These are phyloP conservation scores for Gynostemma pentaphyllum DNA, from an alignment of 306 rosid species.

Conservation along the genomic window DNA sequence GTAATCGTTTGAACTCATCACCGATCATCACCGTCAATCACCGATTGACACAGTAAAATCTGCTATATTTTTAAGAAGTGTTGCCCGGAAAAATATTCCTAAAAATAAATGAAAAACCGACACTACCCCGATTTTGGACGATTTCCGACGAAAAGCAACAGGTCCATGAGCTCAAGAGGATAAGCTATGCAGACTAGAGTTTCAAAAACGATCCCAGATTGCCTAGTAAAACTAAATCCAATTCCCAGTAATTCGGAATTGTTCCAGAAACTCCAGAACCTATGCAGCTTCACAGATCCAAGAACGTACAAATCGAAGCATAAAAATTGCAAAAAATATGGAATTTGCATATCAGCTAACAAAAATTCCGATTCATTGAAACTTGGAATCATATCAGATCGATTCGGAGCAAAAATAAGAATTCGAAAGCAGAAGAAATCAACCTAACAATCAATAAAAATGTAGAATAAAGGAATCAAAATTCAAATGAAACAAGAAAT, in stretches of 20 bases:
- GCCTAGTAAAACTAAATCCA: background rate
- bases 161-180: background rate
- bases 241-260: background rate
- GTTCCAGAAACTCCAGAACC: background rate
- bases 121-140: background rate
- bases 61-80: too few species aligned
- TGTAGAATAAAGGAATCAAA: slow-evolving; percentile 2
- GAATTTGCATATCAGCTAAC: background rate
- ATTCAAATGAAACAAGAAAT: background rate
- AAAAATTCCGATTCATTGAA: background rate
- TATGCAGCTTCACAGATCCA: background rate
- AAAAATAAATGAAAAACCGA: background rate
- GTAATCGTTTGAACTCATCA: too few species aligned
- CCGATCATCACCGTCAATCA: too few species aligned
- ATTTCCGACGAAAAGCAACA: background rate
- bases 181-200: background rate
- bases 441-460: background rate
- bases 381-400: background rate
- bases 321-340: background rate
- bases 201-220: background rate
- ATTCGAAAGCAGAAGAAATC: background rate
- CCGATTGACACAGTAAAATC: too few species aligned
- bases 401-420: background rate
- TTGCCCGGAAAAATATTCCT: too few species aligned
- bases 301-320: background rate